phyloP scores from a whole-genome alignment of 768 basidiomycete genomes.

The Zangia roseola region DNA sequence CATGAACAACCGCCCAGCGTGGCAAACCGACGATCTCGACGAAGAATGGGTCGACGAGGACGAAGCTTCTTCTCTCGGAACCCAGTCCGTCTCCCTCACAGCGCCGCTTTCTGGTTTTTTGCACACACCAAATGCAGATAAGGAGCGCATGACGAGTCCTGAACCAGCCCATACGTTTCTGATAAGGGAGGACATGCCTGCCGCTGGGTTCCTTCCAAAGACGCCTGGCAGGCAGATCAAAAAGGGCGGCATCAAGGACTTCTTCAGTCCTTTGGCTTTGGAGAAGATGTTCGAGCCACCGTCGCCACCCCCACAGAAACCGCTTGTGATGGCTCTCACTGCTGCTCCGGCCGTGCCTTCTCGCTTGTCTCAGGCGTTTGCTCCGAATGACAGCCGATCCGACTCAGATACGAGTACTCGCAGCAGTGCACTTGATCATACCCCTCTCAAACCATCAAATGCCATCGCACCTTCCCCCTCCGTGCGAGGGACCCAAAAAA shows the following conservation, averaged over 20 bases:
- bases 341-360: slow-evolving; percentile 35
- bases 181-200: slow-evolving; percentile 64
- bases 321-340: slow-evolving; percentile 19
- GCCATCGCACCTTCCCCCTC: slow-evolving; percentile 6
- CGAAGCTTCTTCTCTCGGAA: slow-evolving; percentile 37
- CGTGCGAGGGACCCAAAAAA: slow-evolving; percentile 40
- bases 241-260: slow-evolving; percentile 66
- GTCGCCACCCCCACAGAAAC: slow-evolving; percentile 57
- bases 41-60: slow-evolving; percentile 86
- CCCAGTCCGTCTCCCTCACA: slow-evolving; percentile 60
- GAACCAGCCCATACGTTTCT: slow-evolving; percentile 67
- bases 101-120: slow-evolving; percentile 49
- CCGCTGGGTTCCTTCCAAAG: slow-evolving; percentile 56
- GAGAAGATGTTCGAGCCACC: slow-evolving; percentile 96
- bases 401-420: slow-evolving; percentile 20
- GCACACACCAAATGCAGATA: slow-evolving; percentile 41
- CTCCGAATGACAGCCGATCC: slow-evolving; percentile 29
- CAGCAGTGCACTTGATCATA: slow-evolving; percentile 10
- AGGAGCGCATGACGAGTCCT: slow-evolving; percentile 30
- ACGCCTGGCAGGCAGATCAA: slow-evolving; percentile 59
- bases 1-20: slow-evolving; percentile 50
- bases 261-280: slow-evolving; percentile 85
- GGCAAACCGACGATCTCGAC: slow-evolving; percentile 87
- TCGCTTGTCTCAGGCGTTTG: slow-evolving; percentile 38
- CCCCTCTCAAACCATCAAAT: slow-evolving; percentile 7